These are phyloP conservation scores for Sphaceloma murrayae DNA, from an alignment of 2,329 filamentous ascomycete genomes.

Conservation along the genomic window DNA sequence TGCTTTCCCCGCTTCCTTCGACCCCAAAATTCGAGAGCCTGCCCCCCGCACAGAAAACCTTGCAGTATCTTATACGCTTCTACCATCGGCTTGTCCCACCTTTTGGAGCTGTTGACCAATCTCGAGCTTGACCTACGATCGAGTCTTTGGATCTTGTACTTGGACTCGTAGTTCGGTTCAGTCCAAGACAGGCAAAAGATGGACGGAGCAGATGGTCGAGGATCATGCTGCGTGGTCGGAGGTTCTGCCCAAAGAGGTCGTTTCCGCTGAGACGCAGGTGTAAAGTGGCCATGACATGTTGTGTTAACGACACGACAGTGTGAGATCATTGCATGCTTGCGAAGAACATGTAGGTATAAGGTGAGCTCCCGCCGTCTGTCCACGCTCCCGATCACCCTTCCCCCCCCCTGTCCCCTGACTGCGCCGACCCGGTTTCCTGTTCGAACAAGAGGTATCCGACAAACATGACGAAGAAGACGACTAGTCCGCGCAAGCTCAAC, in stretches of 20 bases:
- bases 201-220: no score
- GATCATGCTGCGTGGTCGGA: background rate
- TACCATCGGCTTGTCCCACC: background rate
- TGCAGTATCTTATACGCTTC: background rate
- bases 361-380: no score
- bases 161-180: no score
- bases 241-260: background rate
- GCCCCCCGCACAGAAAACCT: conserved; percentile 6
- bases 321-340: no score
- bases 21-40: conserved; percentile 4
- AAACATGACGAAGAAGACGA: background rate
- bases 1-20: background rate
- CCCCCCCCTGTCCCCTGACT: background rate
- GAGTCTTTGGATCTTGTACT: no score
- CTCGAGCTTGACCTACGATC: background rate
- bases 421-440: background rate
- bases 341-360: no score
- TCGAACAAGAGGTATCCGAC: no score
- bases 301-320: no score
- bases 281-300: background rate
- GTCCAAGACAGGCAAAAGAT: conserved; percentile 8
- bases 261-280: background rate
- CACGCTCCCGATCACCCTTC: background rate
- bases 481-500: conserved; percentile 31
- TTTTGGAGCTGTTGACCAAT: background rate